Percentiles rank a stretch among this genome's conserved stretches.
phyloP scores from a whole-genome alignment of 805 yeast genomes.

The Starmerella bombicola region DNA sequence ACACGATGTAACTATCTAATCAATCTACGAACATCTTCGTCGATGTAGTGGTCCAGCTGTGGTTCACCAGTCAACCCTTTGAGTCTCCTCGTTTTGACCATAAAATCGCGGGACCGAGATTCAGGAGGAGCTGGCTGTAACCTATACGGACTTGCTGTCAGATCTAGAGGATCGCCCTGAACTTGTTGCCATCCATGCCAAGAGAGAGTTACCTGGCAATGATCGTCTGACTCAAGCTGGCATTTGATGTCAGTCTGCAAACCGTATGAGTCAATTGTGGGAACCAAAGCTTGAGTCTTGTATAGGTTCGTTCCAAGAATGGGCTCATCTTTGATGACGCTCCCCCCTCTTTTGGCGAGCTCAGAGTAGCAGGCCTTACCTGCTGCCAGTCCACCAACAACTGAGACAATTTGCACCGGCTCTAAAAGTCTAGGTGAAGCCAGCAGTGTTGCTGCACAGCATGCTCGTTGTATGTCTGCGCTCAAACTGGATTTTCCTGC shows the following conservation, averaged over 20 bases:
- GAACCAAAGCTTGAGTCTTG: constrained; percentile 51
- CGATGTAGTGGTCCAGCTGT: constrained; percentile 52
- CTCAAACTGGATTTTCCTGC: constrained; percentile 50
- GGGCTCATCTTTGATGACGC: constrained; percentile 36
- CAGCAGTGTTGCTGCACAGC: constrained; percentile 64
- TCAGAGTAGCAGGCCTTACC: constrained; percentile 39
- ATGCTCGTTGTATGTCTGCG: constrained; percentile 73
- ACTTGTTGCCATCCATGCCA: constrained; percentile 61
- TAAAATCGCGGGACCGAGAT: constrained; percentile 76
- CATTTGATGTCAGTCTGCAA: constrained; percentile 62
- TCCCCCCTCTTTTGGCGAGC: constrained; percentile 61
- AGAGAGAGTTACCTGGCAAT: constrained; percentile 53
- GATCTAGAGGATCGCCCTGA: constrained; percentile 86
- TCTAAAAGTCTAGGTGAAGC: constrained; percentile 73
- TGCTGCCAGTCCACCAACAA: constrained; percentile 41
- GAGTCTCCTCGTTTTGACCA: constrained; percentile 75
- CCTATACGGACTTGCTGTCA: constrained; percentile 46
- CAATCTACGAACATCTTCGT: constrained; percentile 21
- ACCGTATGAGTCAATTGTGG: constrained; percentile 85
- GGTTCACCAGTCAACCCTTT: constrained; percentile 76
- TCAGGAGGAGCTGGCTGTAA: constrained; percentile 60
- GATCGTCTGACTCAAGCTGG: constrained; percentile 63
- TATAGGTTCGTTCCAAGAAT: constrained; percentile 64
- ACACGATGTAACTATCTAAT: not conserved
- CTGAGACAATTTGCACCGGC: constrained; percentile 55